A percentile compares a stretch with the other conserved stretches of the same genome.
phyloP scores from a whole-genome alignment of 169 alveolate genomes.

The Eimeria tenella region DNA sequence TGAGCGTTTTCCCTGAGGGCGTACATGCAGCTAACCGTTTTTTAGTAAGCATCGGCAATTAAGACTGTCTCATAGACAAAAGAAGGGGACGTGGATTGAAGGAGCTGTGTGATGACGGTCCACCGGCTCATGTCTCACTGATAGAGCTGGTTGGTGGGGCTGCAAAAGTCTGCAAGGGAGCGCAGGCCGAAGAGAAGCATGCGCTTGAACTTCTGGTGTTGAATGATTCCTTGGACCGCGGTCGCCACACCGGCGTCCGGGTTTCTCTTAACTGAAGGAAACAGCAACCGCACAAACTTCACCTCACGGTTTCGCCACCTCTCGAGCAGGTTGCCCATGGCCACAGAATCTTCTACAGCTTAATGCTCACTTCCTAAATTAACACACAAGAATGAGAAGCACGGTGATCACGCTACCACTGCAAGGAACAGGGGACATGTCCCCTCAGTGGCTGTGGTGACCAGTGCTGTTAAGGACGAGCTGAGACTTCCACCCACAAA shows the following conservation, averaged over 20 bases:
- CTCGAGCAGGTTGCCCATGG: background rate
- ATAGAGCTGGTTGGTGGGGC: conserved; percentile 91
- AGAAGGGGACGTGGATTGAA: background rate
- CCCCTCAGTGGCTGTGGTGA: too few relatives aligned
- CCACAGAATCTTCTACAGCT: background rate
- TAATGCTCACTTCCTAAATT: background rate
- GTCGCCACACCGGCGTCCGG: conserved; percentile 95
- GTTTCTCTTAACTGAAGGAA: conserved; percentile 87
- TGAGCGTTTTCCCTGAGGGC: conserved; percentile 89
- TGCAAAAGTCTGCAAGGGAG: conserved; percentile 93
- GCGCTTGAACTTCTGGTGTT: conserved; percentile 95
- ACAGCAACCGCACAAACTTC: background rate
- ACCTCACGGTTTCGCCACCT: background rate
- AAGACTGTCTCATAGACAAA: background rate
- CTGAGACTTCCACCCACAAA: too few relatives aligned
- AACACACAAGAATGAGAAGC: background rate
- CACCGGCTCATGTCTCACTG: conserved; percentile 71
- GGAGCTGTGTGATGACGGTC: background rate
- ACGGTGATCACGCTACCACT: background rate
- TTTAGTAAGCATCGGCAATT: background rate
- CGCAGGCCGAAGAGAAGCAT: conserved; percentile 94
- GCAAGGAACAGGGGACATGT: background rate
- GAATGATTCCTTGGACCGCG: conserved; percentile 93
- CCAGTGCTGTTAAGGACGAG: too few relatives aligned
- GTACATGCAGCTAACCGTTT: background rate